A percentile compares a stretch with the other conserved stretches of the same genome.
Conservation (phyloP, 2,329 filamentous ascomycete genomes). For the Neocatenulostroma microsporum region DNA sequence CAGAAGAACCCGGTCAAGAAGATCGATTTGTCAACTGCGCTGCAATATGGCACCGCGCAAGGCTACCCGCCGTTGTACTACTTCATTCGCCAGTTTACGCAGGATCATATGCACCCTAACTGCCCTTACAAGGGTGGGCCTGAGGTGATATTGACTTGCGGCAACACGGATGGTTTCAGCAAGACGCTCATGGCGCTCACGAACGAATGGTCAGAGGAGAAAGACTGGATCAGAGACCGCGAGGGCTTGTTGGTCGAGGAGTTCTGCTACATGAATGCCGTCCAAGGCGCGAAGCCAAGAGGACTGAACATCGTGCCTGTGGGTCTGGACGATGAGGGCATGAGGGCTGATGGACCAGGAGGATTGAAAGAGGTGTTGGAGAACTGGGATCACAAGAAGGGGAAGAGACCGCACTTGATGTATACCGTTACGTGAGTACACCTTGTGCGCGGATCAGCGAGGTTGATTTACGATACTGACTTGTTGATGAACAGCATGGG, state of each 20-base stretch:
- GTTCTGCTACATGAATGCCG: conserved; percentile 71
- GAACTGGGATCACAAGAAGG: conserved; percentile 70
- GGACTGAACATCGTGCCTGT: conserved; percentile 69
- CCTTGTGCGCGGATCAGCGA: no score
- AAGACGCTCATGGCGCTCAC: conserved; percentile 70
- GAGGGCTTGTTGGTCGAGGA: conserved; percentile 72
- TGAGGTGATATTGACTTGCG: conserved; percentile 71
- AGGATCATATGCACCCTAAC: conserved; percentile 69
- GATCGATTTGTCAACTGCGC: conserved; percentile 71
- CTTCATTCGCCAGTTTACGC: conserved; percentile 71
- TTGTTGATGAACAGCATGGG: conserved; percentile 54
- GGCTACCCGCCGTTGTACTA: conserved; percentile 72
- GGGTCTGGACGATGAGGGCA: conserved; percentile 69
- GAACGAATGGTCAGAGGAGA: conserved; percentile 64
- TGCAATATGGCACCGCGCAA: conserved; percentile 79
- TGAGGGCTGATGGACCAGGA: conserved; percentile 64
- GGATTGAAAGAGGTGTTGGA: conserved; percentile 69
- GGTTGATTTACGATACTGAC: conserved; percentile 13
- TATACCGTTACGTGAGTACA: conserved; percentile 77
- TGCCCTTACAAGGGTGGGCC: conserved; percentile 70
- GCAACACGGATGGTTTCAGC: conserved; percentile 75
- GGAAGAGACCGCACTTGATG: conserved; percentile 71
- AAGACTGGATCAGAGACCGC: conserved; percentile 58
- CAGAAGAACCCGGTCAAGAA: conserved; percentile 55
- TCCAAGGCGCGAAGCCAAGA: conserved; percentile 58